A percentile compares a stretch with the other conserved stretches of the same genome.
These are phyloP conservation scores for Thelonectria rubi DNA, from an alignment of 2,329 filamentous ascomycete species.

Conservation along the genomic window DNA sequence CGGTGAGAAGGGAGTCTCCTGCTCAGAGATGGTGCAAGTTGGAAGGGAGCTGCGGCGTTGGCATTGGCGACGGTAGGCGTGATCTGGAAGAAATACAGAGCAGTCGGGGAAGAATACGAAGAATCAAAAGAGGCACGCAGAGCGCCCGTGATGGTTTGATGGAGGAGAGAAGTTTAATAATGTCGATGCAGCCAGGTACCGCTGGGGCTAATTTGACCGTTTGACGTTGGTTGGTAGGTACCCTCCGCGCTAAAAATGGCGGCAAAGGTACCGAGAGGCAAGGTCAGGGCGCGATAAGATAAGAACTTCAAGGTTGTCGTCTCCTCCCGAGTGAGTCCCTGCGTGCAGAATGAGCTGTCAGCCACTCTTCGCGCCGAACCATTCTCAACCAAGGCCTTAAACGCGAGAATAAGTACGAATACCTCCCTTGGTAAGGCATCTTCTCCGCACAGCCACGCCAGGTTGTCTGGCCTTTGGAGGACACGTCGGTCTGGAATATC, in stretches of 20 bases:
- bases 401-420: too few relatives aligned
- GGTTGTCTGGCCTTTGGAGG: too few relatives aligned
- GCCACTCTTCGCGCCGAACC: too few relatives aligned
- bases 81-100: neutral
- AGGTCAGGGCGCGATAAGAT: constrained; percentile 19
- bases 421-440: too few relatives aligned
- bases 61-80: neutral
- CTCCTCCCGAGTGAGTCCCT: neutral
- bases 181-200: constrained; percentile 11
- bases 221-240: constrained; percentile 15
- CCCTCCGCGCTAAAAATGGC: constrained; percentile 10
- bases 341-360: too few relatives aligned
- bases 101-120: neutral
- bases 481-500: neutral
- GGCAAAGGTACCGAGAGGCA: constrained; percentile 9
- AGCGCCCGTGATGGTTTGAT: neutral
- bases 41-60: neutral
- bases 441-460: too few relatives aligned
- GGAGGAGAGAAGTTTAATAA: constrained; percentile 23
- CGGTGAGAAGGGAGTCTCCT: constrained; percentile 4
- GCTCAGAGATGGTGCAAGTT: constrained; percentile 6
- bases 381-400: neutral
- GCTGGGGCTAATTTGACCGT: constrained; percentile 6
- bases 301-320: constrained; percentile 1
- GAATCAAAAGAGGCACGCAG: neutral